These are phyloP conservation scores for Phylloporus sp. DNA, from an alignment of 768 basidiomycete genomes.

Conservation along the genomic window DNA sequence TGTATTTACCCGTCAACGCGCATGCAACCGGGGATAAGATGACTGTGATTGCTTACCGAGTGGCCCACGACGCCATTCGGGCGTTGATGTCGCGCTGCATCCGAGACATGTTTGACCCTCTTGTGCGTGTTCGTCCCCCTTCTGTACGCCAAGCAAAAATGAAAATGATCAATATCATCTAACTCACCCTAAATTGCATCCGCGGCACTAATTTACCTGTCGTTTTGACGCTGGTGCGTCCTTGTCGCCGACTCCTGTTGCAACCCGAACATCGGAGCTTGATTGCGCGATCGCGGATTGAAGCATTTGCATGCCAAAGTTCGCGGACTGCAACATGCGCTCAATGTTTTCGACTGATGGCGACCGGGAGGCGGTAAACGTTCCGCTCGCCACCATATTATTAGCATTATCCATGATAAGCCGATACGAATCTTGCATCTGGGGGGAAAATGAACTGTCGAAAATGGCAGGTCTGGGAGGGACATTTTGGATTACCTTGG, in stretches of 20 bases:
- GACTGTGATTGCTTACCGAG: slow-evolving; percentile 50
- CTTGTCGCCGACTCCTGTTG: slow-evolving; percentile 25
- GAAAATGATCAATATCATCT: slow-evolving; percentile 29
- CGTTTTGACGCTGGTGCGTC: slow-evolving; percentile 29
- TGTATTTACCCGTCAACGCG: slow-evolving; percentile 24
- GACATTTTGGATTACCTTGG: slow-evolving; percentile 31
- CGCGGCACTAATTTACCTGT: slow-evolving; percentile 31
- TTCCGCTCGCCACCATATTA: slow-evolving; percentile 22
- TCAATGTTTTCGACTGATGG: slow-evolving; percentile 36
- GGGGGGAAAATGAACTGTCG: slow-evolving; percentile 9
- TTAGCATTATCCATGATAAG: slow-evolving; percentile 38
- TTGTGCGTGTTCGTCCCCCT: slow-evolving; percentile 39
- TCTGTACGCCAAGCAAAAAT: slow-evolving; percentile 22
- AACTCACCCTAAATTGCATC: slow-evolving; percentile 21
- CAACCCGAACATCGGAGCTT: slow-evolving; percentile 25
- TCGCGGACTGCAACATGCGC: slow-evolving; percentile 42
- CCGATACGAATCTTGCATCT: slow-evolving; percentile 44
- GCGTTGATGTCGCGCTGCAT: slow-evolving; percentile 78
- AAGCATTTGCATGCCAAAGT: slow-evolving; percentile 32
- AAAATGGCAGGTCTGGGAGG: slow-evolving; percentile 7
- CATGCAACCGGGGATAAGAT: slow-evolving; percentile 20
- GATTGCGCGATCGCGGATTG: slow-evolving; percentile 27
- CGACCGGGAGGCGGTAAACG: slow-evolving; percentile 19
- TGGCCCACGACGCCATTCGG: slow-evolving; percentile 82
- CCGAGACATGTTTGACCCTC: slow-evolving; percentile 77